Evolutionary conservation across 164 flowering plant species (phyloP), one percentile per base, ranked within the genome.

Genomic region (Magnolia changhungtana): DNA sequence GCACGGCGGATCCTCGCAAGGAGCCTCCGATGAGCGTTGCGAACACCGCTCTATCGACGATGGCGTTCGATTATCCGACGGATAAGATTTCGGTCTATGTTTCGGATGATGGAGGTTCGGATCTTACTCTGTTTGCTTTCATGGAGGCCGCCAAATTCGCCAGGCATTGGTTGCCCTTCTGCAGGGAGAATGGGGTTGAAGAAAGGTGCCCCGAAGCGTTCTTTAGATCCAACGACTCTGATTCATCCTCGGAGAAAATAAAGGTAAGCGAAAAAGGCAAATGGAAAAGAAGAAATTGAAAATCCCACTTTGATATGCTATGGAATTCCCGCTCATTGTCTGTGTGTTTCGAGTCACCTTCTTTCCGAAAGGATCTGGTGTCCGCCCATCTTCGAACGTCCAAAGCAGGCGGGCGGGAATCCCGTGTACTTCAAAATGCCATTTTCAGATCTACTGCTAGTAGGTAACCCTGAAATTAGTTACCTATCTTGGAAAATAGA

Each of bases 1-100:
- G 86, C 72, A 83, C 86, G 0, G 83, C 86, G 2, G 86, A 83
- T 50, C 86, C 86, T 11, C 75, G 59, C 55, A 83, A 77, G 80
- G 86, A 83, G 67, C 85, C 83, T 0, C 81, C 83, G 1, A 74
- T 78, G 49, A 58, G 31, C 13, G 78, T 72, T 1, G 83, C 72
- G 27, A 81, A 83, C 76, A 81, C 85, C 1, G 81, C 74, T 21
- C 37, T 83, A 2, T 83, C 85, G 16, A 76, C 76, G 16, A 76
- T 83, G 78, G 83, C 85, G 9, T 76, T 72, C 55, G 81, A 80
- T n/a, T 81, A 83, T 72, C 83, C 85, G 21, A 52, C 81, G 3
- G 70, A 74, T 4, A 83, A 74, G 78, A 51, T 83, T 2, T 78
- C 81, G 3, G 83, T 81, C 50, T 83, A 81, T 72, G 81, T 83